Evolutionary conservation across 2,329 filamentous ascomycete species (phyloP).

Genomic region (Periconia sp.): DNA sequence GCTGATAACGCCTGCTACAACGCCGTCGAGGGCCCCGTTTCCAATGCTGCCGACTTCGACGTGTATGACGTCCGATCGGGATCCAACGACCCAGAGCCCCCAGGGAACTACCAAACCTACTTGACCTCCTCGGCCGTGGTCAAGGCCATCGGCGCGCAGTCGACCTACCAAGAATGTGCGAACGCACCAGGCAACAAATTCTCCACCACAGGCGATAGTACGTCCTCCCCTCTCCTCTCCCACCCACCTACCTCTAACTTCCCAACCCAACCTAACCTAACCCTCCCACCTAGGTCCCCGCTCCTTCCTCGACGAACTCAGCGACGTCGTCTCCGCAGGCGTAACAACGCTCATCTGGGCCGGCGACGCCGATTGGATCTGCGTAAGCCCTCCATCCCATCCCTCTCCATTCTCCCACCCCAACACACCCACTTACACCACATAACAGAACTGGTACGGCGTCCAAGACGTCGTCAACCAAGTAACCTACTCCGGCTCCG

Average conservation of each 20-base stretch:
- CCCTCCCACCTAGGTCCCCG: too few relatives aligned
- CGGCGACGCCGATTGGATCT: constrained; percentile 47
- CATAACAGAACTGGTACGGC: constrained; percentile 49
- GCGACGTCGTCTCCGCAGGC: constrained; percentile 25
- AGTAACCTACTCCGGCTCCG: constrained; percentile 43
- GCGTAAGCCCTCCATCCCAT: too few relatives aligned
- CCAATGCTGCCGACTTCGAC: constrained; percentile 52
- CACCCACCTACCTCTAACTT: too few relatives aligned
- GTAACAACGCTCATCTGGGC: constrained; percentile 39
- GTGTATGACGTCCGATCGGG: constrained; percentile 62
- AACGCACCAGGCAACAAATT: constrained; percentile 49
- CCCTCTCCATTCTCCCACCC: too few relatives aligned
- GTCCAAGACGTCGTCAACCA: constrained; percentile 38
- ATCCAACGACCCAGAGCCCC: constrained; percentile 57
- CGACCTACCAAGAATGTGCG: constrained; percentile 56
- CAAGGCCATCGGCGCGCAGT: constrained; percentile 57
- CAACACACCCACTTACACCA: too few relatives aligned
- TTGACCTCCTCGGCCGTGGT: constrained; percentile 56
- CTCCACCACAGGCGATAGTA: constrained; percentile 49
- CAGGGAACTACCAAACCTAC: constrained; percentile 57
- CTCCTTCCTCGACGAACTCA: constrained; percentile 20
- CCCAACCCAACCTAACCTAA: too few relatives aligned
- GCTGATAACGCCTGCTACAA: constrained; percentile 57
- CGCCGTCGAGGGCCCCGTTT: constrained; percentile 54
- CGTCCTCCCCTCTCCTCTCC: too few relatives aligned